Evolutionary conservation across 345 rosid species (phyloP).

Genomic region (Cardiospermum halicacabum): DNA sequence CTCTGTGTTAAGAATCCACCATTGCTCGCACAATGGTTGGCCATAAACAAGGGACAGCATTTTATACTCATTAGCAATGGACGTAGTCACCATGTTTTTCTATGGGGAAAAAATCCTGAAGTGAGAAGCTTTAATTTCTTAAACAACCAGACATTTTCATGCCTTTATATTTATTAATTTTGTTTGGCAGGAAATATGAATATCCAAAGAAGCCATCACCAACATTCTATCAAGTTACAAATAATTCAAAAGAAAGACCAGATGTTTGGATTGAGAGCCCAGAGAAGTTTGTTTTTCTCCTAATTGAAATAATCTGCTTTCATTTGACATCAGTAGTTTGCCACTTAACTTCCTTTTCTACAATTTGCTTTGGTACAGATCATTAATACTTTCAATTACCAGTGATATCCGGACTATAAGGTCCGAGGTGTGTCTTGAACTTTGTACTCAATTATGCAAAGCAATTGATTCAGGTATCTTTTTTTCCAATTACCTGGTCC

Average conservation of each 20-base stretch:
- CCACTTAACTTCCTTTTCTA: background rate
- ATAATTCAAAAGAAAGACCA: constrained; percentile 88
- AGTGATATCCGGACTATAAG: constrained; percentile 93
- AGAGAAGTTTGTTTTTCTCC: constrained; percentile 57
- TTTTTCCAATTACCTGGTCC: background rate
- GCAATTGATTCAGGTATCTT: constrained; percentile 10
- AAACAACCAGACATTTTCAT: constrained; percentile 1
- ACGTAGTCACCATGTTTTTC: background rate
- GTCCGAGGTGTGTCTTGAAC: constrained; percentile 66
- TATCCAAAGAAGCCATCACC: constrained; percentile 82
- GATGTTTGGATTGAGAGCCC: constrained; percentile 99
- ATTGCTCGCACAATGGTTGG: no score
- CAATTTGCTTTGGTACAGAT: constrained; percentile 43
- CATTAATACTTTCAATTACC: constrained; percentile 78
- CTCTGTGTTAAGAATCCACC: no score
- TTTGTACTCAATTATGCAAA: background rate
- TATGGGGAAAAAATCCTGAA: background rate
- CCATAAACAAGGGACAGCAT: background rate
- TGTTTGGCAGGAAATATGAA: constrained; percentile 68
- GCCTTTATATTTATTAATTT: background rate
- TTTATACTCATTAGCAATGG: background rate
- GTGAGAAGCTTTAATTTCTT: background rate
- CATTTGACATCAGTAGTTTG: background rate
- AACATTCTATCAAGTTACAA: constrained; percentile 80
- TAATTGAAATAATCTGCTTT: constrained; percentile 9